phyloP scores from a whole-genome alignment of 345 rosid species.

The Diplotaxis tenuifolia region DNA sequence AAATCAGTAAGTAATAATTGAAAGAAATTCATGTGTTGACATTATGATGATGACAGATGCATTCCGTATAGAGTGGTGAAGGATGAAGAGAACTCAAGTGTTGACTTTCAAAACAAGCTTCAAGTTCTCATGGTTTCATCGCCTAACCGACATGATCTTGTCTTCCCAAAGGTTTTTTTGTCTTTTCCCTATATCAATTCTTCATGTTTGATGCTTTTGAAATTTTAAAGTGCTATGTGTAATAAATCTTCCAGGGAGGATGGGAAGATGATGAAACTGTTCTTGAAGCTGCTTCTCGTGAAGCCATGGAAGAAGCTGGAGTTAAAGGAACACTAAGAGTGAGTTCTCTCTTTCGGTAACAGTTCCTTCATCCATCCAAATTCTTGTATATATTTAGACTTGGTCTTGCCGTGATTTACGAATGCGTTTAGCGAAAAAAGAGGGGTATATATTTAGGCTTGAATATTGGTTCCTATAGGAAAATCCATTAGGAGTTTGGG shows the following conservation, averaged over 20 bases:
- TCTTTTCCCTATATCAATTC: slow-evolving; percentile 4
- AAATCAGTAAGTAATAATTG: not conserved
- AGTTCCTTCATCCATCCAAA: not conserved
- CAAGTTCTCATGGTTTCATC: slow-evolving; percentile 84
- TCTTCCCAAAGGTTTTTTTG: slow-evolving; percentile 67
- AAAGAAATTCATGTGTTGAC: not conserved
- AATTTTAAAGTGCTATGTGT: not conserved
- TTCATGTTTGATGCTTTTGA: not conserved
- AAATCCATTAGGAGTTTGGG: slow-evolving; percentile 56
- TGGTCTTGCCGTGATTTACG: too few species aligned
- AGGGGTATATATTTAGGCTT: not conserved
- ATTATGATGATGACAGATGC: slow-evolving; percentile 54
- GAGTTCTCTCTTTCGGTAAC: slow-evolving; percentile 6
- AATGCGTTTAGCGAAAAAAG: too few species aligned
- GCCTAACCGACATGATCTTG: slow-evolving; percentile 75
- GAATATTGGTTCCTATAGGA: slow-evolving; percentile 42
- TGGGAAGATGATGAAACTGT: slow-evolving; percentile 96
- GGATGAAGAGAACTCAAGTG: slow-evolving; percentile 35
- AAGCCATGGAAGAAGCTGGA: slow-evolving; percentile 96
- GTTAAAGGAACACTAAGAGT: slow-evolving; percentile 75
- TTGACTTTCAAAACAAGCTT: slow-evolving; percentile 41
- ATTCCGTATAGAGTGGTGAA: slow-evolving; percentile 67
- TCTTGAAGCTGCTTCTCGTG: slow-evolving; percentile 83
- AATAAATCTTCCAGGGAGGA: slow-evolving; percentile 67
- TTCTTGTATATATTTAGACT: not conserved